These are phyloP conservation scores for Amanita thiersii DNA, from an alignment of 768 basidiomycete genomes.

Conservation along the genomic window DNA sequence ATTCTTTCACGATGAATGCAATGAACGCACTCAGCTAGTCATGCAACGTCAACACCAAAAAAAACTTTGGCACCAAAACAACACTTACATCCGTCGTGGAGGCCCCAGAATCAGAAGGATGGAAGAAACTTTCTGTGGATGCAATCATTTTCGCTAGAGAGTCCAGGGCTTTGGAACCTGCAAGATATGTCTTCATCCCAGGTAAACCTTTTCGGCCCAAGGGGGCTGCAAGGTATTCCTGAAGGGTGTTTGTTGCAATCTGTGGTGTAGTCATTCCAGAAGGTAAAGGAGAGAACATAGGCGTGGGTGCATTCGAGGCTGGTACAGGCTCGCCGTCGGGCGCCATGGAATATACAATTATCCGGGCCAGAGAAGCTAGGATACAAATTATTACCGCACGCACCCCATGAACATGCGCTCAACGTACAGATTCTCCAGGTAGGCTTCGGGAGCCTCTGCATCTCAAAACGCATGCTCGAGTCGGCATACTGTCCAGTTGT, in stretches of 20 bases:
- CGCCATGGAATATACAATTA: slow-evolving; percentile 87
- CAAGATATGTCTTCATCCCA: slow-evolving; percentile 55
- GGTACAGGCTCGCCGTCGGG: slow-evolving; percentile 50
- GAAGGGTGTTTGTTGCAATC: slow-evolving; percentile 34
- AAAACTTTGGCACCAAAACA: slow-evolving; percentile 1
- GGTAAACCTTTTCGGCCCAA: slow-evolving; percentile 36
- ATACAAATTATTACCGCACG: slow-evolving; percentile 8
- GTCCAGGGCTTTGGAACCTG: slow-evolving; percentile 78
- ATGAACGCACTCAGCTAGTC: slow-evolving; percentile 29
- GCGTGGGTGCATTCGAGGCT: slow-evolving; percentile 60
- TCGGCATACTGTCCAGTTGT: slow-evolving; percentile 75
- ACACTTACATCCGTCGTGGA: slow-evolving; percentile 68
- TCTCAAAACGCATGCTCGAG: slow-evolving; percentile 63
- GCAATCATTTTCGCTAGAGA: slow-evolving; percentile 80
- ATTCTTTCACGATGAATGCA: slow-evolving; percentile 81
- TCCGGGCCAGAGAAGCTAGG: slow-evolving; percentile 69
- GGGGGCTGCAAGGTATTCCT: slow-evolving; percentile 54
- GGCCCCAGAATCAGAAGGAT: slow-evolving; percentile 78
- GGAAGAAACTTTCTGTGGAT: slow-evolving; percentile 86
- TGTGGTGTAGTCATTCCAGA: slow-evolving; percentile 56
- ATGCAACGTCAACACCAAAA: slow-evolving; percentile 2
- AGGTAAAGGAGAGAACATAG: slow-evolving; percentile 61
- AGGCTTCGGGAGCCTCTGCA: slow-evolving; percentile 63
- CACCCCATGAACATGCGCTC: too few relatives aligned
- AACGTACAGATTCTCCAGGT: slow-evolving; percentile 65